Evolutionary conservation across 1,139 yeast species (phyloP), one percentile per base, ranked within the genome.

Genomic region (Yamadazyma pseudoaaseri): DNA sequence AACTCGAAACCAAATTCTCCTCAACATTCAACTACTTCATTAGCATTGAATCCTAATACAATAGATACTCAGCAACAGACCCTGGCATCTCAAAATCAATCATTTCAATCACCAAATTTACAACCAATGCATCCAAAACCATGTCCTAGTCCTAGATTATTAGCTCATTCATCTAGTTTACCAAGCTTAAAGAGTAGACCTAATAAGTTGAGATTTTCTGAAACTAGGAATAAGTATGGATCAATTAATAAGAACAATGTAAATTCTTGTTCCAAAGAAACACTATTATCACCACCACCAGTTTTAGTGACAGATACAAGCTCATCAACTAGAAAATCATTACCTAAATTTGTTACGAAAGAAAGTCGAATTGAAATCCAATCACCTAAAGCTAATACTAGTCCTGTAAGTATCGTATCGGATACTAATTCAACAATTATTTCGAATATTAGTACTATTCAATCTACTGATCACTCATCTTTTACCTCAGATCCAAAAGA

Each of bases 91-190:
- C 25, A 22, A 9, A 20, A 11, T 20, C 33, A 24, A 15, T 18
- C 29, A 14, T 6, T 20, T n/a, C 18, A 30, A n/a, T 30, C 29
- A 6, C 29, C 33, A 25, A 30, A 20, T 11, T 21, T 20, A 3
- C 29, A 24, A 14, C 20, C 28, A 15, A 18, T 25, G 2, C 28
- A 30, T 21, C 21, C 12, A 8, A 33, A 25, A 28, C 25, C 10
- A 14, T 15, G 16, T 16, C 15, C 25, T 4, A 32, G 25, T 8
- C 37, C 29, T 13, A 30, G 35, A 11, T 24, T 47, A 8, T 51
- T 67, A 32, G 71, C 70, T 3, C 73, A 67, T 50, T 65, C 71
- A 5, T 57, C 68, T 8, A 64, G 71, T 39, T 53, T 66, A 31
- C 72, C 73, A 5, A 44, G 41, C 29, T 34, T 46, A 20, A 45